Base-by-base conservation (phyloP, 2,329 filamentous ascomycete genomes). In the Sporothrix schenckii region DNA sequence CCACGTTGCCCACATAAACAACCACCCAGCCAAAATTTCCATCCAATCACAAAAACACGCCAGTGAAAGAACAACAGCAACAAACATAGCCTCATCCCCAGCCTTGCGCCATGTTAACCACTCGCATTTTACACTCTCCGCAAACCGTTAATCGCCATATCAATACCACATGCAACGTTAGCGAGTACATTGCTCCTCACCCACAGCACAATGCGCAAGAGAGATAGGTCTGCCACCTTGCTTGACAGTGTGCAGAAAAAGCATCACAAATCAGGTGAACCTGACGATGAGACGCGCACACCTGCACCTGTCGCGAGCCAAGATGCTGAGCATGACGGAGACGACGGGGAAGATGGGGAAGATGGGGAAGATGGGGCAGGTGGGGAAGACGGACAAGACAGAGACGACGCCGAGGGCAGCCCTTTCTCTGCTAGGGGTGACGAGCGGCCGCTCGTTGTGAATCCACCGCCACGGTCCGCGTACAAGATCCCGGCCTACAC, bases 401-500 rank as follows among this genome's bases (percentile, higher is more conserved):
- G 6, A 2, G 39, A 66, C 7, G 34, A 34, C 24, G 50, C 34
- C 60, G 69, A 27, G n/a, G 58, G 41, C 27, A 34, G 16, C 21
- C 56, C 53, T 19, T 54, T 13, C 9, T 21, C 44, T 13, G 49
- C 24, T 21, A 3, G 34, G 34, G 39, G 16, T 19, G 41, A 30
- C 6, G 50, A 41, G 39, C n/a, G 13, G 5, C 39, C 13, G 16
- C 21, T 13, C 39, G 41, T 63, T 21, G 21, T 47, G 21, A 13
- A 6, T 9, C 39, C 58, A 9, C 58, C 69, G 47, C 50, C 56
- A 7, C 24, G 58, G n/a, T 19, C 14, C 60, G 27, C 70, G 16
- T 68, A 70, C 63, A 21, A 60, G 50, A 73, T 74, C 49, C 53
- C 67, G n/a, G 39, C 67, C 10, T 74, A 73, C 34, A 72, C 72